phyloP scores from a whole-genome alignment of 2,329 filamentous ascomycete genomes.

The Cadophora sp. region DNA sequence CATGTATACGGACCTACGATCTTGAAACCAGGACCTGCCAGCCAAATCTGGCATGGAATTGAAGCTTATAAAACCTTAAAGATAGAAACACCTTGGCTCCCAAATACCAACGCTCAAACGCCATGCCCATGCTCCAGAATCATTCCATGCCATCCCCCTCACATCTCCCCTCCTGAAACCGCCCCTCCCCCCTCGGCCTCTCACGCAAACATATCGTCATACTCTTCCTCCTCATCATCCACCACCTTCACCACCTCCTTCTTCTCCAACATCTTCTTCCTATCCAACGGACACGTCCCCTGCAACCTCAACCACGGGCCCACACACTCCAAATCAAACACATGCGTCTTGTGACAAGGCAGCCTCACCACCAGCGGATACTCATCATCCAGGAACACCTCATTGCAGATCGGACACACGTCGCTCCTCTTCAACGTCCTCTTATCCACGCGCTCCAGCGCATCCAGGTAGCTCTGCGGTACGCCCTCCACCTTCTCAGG shows the following conservation, averaged over 20 bases:
- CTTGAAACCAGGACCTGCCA: background rate
- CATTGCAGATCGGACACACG: conserved; percentile 69
- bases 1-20: background rate
- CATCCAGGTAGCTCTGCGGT: conserved; percentile 64
- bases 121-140: conserved; percentile 29
- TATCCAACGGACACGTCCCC: conserved; percentile 69
- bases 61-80: background rate
- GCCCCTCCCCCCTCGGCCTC: background rate
- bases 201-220: conserved; percentile 55
- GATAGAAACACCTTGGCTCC: background rate
- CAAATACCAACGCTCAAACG: conserved; percentile 28
- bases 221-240: conserved; percentile 55
- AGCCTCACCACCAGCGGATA: conserved; percentile 70
- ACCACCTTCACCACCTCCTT: conserved; percentile 51
- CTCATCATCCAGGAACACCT: conserved; percentile 65
- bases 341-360: conserved; percentile 64
- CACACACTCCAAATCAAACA: conserved; percentile 72
- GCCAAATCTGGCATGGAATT: background rate
- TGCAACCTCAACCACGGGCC: conserved; percentile 69
- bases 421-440: conserved; percentile 55
- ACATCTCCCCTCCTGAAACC: background rate
- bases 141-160: too few relatives aligned
- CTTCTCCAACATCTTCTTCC: conserved; percentile 65
- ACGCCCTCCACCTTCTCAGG: conserved; percentile 61
- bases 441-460: conserved; percentile 62